Evolutionary conservation across 2,329 filamentous ascomycete genomes (phyloP).

Genomic region (Fonsecaea nubica): DNA sequence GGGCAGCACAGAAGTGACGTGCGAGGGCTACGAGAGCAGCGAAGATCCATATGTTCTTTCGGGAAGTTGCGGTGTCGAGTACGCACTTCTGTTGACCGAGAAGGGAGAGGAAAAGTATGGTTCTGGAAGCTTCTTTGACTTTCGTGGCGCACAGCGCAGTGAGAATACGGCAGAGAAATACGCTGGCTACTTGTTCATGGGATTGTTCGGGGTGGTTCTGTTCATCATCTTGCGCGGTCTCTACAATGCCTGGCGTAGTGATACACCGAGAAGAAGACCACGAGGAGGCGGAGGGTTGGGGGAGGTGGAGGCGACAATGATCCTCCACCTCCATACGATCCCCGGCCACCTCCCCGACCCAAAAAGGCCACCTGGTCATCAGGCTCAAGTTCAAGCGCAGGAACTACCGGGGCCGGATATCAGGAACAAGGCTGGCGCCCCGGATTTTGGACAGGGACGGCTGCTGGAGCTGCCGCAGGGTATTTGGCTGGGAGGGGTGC

Average conservation of each 20-base stretch:
- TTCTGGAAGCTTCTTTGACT: slow-evolving; percentile 45
- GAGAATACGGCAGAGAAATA: slow-evolving; percentile 28
- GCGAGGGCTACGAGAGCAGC: slow-evolving; percentile 80
- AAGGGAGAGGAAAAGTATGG: slow-evolving; percentile 76
- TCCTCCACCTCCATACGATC: slow-evolving; percentile 51
- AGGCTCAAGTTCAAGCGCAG: slow-evolving; percentile 29
- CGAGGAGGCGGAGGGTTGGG: slow-evolving; percentile 39
- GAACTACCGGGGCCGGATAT: slow-evolving; percentile 10
- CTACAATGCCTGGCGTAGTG: slow-evolving; percentile 42
- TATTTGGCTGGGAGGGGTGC: slow-evolving; percentile 50
- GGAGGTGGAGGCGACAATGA: slow-evolving; percentile 45
- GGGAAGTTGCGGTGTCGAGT: slow-evolving; percentile 92
- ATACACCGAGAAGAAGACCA: slow-evolving; percentile 26
- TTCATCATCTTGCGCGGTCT: slow-evolving; percentile 42
- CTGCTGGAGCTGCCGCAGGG: slow-evolving; percentile 51
- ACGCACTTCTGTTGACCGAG: slow-evolving; percentile 78
- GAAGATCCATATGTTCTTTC: slow-evolving; percentile 87
- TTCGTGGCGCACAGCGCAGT: slow-evolving; percentile 32
- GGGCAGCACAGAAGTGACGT: slow-evolving; percentile 85
- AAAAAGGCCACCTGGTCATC: slow-evolving; percentile 45
- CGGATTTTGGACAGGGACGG: slow-evolving; percentile 56
- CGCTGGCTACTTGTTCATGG: slow-evolving; percentile 45
- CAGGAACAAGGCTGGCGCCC: slow-evolving; percentile 50
- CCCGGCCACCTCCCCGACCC: slow-evolving; percentile 47
- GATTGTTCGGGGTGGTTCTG: slow-evolving; percentile 44